Conservation (phyloP, 176 grass and related monocot species). For the Oryza officinalis region DNA sequence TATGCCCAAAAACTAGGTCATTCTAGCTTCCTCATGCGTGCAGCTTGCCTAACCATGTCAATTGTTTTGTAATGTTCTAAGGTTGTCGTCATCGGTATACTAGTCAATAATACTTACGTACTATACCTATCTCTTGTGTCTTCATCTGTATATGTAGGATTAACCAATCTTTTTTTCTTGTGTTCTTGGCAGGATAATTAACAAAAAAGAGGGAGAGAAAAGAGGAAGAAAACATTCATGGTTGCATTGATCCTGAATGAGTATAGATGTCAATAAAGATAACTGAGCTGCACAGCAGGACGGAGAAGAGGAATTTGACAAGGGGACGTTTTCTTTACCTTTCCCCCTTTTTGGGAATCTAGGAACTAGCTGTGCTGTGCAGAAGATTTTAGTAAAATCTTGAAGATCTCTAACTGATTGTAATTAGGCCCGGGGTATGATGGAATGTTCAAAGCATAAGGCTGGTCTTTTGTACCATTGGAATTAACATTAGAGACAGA, state of each 20-base stretch:
- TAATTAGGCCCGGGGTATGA: constrained; percentile 6
- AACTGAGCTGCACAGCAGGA: constrained; percentile 12
- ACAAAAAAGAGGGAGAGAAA: neutral
- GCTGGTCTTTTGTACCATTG: neutral
- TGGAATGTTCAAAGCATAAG: neutral
- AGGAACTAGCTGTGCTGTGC: constrained; percentile 20
- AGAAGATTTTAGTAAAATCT: neutral
- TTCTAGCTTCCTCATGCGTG: constrained; percentile 8
- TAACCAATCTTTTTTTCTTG: neutral
- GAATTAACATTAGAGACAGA: neutral
- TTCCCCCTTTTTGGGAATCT: neutral
- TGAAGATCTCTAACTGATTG: constrained; percentile 11
- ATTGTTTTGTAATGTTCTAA: constrained; percentile 20
- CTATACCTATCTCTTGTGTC: constrained; percentile 21
- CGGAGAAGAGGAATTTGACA: constrained; percentile 14
- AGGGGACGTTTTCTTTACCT: constrained; percentile 8
- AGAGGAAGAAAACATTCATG: constrained; percentile 10
- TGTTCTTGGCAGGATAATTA: constrained; percentile 44
- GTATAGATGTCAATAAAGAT: neutral
- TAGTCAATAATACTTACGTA: constrained; percentile 28
- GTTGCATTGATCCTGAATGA: constrained; percentile 24
- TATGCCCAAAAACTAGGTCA: constrained; percentile 21
- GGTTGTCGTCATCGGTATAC: constrained; percentile 33
- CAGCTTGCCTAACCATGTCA: constrained; percentile 24
- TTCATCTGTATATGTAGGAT: constrained; percentile 12